A percentile compares a stretch with the other conserved stretches of the same genome.
Evolutionary conservation across 306 rosid genomes (phyloP).

Genomic region (Fagus crenata): DNA sequence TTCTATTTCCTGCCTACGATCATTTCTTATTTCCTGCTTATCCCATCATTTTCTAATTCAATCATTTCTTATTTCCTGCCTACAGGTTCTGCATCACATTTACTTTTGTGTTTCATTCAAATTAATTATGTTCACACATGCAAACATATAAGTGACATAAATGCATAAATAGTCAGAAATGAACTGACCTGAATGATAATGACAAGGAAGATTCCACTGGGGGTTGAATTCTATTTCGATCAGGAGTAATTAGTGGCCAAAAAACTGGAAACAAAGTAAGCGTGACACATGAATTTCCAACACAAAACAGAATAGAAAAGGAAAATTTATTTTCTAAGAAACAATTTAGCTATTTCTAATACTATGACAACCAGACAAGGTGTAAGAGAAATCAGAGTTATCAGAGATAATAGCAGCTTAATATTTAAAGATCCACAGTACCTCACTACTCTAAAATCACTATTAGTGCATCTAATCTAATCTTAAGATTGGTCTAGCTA

Average conservation of each 20-base stretch:
- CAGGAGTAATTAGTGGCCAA: constrained; percentile 75
- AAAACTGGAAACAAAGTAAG: constrained; percentile 50
- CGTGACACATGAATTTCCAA: constrained; percentile 24
- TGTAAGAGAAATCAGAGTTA: neutral
- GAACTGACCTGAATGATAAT: constrained; percentile 66
- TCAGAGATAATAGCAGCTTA: neutral
- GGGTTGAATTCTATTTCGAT: constrained; percentile 53
- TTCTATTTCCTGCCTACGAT: too few relatives aligned
- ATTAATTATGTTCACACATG: too few relatives aligned
- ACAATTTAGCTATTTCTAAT: constrained; percentile 3
- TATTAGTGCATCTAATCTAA: neutral
- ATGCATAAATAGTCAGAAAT: neutral
- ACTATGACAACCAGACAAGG: neutral
- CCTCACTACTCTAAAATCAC: neutral
- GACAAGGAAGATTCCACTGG: constrained; percentile 74
- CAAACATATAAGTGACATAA: too few relatives aligned
- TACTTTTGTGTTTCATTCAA: too few relatives aligned
- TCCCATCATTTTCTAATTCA: too few relatives aligned
- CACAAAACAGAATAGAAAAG: neutral
- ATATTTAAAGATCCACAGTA: neutral
- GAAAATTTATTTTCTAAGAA: neutral
- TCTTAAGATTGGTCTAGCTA: neutral
- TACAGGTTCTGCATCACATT: too few relatives aligned
- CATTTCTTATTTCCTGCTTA: too few relatives aligned
- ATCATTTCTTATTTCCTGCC: too few relatives aligned